Evolutionary conservation across 441 rosid species (phyloP).

Genomic region (Syzygium syzygioides): DNA sequence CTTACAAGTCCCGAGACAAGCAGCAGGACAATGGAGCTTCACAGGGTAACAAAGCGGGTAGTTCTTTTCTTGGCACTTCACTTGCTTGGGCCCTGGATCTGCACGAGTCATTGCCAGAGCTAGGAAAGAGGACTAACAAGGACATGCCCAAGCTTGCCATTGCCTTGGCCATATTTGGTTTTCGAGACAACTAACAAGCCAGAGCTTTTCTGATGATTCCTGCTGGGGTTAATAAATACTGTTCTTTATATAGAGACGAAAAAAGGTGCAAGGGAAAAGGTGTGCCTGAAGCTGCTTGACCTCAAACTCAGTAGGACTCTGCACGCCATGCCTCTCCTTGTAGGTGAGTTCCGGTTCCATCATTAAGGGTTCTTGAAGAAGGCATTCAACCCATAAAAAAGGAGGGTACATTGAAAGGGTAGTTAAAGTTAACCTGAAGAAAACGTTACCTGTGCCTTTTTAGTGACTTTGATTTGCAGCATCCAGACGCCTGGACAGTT

Average conservation of each 20-base stretch:
- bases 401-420: neutral
- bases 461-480: neutral
- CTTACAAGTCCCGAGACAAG: neutral
- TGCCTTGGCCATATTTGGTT: neutral
- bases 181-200: neutral
- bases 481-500: neutral
- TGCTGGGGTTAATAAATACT: neutral
- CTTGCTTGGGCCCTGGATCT: neutral
- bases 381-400: neutral
- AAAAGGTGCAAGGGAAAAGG: neutral
- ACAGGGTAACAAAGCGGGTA: neutral
- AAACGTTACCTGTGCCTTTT: neutral
- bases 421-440: neutral
- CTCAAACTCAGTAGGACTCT: neutral
- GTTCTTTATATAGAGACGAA: neutral
- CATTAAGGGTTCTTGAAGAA: neutral
- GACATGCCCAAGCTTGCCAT: neutral
- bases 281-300: neutral
- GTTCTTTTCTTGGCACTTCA: conserved; percentile 4
- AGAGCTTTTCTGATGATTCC: neutral
- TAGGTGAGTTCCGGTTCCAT: neutral
- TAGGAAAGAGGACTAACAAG: neutral
- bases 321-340: neutral
- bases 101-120: neutral
- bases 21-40: neutral